Evolutionary conservation across 176 grass and related monocot species (phyloP), one percentile per base, ranked within the genome.

Genomic region (Miscanthus lutarioriparius): DNA sequence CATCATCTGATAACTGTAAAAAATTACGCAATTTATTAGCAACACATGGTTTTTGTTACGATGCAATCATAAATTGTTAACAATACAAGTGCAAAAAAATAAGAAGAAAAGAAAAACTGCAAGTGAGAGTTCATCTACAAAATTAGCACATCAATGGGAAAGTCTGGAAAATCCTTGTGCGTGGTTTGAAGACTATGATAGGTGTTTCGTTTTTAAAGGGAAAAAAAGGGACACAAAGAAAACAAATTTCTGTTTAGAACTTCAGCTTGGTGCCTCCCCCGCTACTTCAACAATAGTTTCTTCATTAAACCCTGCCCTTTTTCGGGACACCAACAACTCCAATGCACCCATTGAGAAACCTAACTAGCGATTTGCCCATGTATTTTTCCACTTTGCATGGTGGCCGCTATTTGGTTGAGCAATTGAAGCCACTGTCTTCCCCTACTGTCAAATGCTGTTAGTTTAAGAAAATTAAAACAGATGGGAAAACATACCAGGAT

Each of bases 1-100:
- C 45, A 76, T 99, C 93, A 84, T 82, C 58, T 64, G 83, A 90
- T 89, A 99, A 80, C 96, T 99, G 91, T 78, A 26, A 30, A 83
- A 95, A 48, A 49, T 82, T 48, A 13, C 79, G 22, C 61, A 37
- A 51, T 14, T 28, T 26, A 70, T 80, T 62, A 40, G 59, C 0
- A 1, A 72, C 8, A 75, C 36, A 69, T 38, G 8, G 12, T 68
- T 16, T 32, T 51, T 69, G 20, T 69, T 8, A 53, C 4, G 13
- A 54, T 54, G 30, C 43, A 49, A 35, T 35, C 28, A 67, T 43
- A 79, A 45, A 45, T 22, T 27, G 16, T 20, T 45, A 7, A 20
- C 6, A 26, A 62, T 39, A 63, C 2, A 64, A 41, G 26, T 13
- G 8, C 8, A 80, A 23, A 66, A 26, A 26, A 41, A 54, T 8